These are phyloP conservation scores for Coprinellus micaceus DNA, from an alignment of 768 basidiomycete genomes.

Conservation along the genomic window DNA sequence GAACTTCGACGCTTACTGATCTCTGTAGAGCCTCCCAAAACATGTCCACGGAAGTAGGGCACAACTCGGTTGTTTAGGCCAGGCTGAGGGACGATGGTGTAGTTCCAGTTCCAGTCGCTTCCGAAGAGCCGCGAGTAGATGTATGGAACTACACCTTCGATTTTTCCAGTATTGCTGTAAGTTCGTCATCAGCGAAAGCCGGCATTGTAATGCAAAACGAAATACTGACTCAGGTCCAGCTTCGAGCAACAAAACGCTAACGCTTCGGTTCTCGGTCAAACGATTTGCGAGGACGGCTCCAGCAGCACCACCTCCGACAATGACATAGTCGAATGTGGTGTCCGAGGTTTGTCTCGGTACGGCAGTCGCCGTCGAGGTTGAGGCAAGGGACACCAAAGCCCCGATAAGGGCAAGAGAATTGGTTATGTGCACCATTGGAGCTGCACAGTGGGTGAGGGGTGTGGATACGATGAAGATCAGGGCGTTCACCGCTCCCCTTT, in stretches of 20 bases:
- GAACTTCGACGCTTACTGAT: conserved; percentile 24
- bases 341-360: background rate
- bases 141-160: background rate
- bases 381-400: background rate
- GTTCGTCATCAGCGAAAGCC: background rate
- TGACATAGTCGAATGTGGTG: conserved; percentile 11
- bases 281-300: conserved; percentile 58
- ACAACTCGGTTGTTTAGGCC: conserved; percentile 20
- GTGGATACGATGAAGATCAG: no score
- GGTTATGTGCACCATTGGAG: background rate
- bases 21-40: conserved; percentile 26
- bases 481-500: no score
- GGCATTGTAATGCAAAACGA: conserved; percentile 1
- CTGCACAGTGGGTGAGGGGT: no score
- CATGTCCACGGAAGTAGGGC: conserved; percentile 22
- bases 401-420: background rate
- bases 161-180: background rate
- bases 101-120: conserved; percentile 25
- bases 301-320: conserved; percentile 39
- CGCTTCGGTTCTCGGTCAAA: conserved; percentile 45
- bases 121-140: background rate
- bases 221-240: conserved; percentile 48
- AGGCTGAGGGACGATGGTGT: conserved; percentile 20
- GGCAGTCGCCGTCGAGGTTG: background rate
- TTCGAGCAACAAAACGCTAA: conserved; percentile 51